These are phyloP conservation scores for Angomonas ambiguus DNA, from an alignment of 208 protist species.

Conservation along the genomic window DNA sequence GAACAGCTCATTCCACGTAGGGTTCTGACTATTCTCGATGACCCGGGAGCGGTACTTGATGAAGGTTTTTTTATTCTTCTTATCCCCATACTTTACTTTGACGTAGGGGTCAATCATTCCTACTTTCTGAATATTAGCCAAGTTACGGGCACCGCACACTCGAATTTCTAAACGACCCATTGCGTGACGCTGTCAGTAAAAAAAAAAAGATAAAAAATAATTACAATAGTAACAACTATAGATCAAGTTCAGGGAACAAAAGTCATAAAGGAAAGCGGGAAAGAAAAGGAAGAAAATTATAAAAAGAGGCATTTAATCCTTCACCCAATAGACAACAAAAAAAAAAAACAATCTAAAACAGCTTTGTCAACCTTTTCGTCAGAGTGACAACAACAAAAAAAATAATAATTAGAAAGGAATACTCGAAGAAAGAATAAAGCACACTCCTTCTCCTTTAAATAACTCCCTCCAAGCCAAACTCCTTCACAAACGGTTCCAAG, in stretches of 20 bases:
- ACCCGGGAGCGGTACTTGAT: slow-evolving; percentile 32
- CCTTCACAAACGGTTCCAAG: slow-evolving; percentile 59
- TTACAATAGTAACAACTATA: no score
- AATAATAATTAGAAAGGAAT: no score
- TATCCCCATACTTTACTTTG: slow-evolving; percentile 35
- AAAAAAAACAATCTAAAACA: no score
- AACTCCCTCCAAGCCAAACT: slow-evolving; percentile 73
- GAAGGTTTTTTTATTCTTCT: slow-evolving; percentile 38
- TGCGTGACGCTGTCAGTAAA: no score
- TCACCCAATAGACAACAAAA: no score
- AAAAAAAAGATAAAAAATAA: slow-evolving; percentile 17
- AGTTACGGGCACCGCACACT: slow-evolving; percentile 51
- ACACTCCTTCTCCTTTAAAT: slow-evolving; percentile 35
- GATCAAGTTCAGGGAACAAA: no score
- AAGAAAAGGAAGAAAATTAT: no score
- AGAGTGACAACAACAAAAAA: no score
- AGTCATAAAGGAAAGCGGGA: no score
- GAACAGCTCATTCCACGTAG: slow-evolving; percentile 70
- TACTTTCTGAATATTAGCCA: slow-evolving; percentile 42
- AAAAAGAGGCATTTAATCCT: no score
- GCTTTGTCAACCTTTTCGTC: no score
- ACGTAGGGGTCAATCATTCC: slow-evolving; percentile 62
- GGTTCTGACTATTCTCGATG: slow-evolving; percentile 42
- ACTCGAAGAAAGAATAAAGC: no score
- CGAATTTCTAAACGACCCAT: slow-evolving; percentile 75